Percentiles rank a stretch among this genome's conserved stretches.
These are phyloP conservation scores for Apiospora aurea DNA, from an alignment of 2,329 filamentous ascomycete genomes.

Conservation along the genomic window DNA sequence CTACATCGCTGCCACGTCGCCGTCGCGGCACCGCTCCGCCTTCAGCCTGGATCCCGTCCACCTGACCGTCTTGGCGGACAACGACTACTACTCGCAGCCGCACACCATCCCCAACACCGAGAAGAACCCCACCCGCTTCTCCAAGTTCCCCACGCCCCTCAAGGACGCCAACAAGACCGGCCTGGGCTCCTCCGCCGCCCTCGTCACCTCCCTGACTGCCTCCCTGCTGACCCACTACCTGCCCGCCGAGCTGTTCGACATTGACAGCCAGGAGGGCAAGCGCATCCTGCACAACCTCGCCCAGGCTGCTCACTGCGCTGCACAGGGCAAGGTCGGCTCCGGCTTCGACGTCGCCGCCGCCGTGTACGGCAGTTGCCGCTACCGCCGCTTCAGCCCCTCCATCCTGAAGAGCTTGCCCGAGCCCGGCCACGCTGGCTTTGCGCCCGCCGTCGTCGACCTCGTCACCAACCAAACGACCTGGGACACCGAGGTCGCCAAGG, in stretches of 20 bases:
- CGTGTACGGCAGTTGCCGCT: constrained; percentile 89
- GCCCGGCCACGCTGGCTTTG: constrained; percentile 71
- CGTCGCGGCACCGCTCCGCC: constrained; percentile 40
- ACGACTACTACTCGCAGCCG: constrained; percentile 92
- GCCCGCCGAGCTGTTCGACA: constrained; percentile 60
- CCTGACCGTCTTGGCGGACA: constrained; percentile 90
- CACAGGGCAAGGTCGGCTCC: constrained; percentile 94
- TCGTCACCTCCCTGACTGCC: constrained; percentile 87
- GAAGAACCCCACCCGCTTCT: constrained; percentile 64
- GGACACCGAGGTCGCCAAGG: constrained; percentile 80
- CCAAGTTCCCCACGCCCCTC: constrained; percentile 78
- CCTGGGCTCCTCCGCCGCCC: constrained; percentile 90
- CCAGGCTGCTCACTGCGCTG: constrained; percentile 92
- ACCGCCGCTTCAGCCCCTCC: constrained; percentile 88
- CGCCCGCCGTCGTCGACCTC: constrained; percentile 65
- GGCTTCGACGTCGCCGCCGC: constrained; percentile 96
- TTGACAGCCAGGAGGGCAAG: constrained; percentile 60
- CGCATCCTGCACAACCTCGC: constrained; percentile 86
- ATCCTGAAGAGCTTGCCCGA: constrained; percentile 74
- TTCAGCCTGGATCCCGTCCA: constrained; percentile 70
- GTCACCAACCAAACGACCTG: constrained; percentile 72
- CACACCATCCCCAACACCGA: constrained; percentile 40
- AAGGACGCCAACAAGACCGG: constrained; percentile 91
- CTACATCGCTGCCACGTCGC: constrained; percentile 67
- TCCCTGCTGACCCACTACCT: constrained; percentile 81